Conservation (phyloP, 257 asterid species). For the Nicotiana noctiflora region DNA sequence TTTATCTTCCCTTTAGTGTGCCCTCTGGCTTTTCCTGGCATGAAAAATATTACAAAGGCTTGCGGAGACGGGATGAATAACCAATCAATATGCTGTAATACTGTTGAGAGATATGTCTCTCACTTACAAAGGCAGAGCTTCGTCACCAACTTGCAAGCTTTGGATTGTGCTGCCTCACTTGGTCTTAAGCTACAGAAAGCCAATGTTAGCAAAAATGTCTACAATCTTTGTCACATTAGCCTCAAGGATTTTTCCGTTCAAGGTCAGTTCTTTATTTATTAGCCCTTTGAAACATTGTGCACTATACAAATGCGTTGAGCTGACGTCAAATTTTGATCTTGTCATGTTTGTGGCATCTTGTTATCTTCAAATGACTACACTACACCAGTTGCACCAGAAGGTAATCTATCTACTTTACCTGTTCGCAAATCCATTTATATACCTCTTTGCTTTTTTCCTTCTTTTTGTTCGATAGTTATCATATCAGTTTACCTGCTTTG, state of each 20-base stretch:
- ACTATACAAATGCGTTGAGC: conserved; percentile 10
- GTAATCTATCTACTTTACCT: conserved; percentile 30
- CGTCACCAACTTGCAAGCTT: conserved; percentile 93
- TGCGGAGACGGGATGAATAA: conserved; percentile 47
- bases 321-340: conserved; percentile 28
- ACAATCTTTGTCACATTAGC: conserved; percentile 66
- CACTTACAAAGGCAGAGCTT: conserved; percentile 95
- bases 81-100: conserved; percentile 58
- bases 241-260: conserved; percentile 98
- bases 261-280: conserved; percentile 50
- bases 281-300: not conserved
- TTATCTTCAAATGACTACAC: conserved; percentile 19
- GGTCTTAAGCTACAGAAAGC: conserved; percentile 67
- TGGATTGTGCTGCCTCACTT: conserved; percentile 87
- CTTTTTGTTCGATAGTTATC: not conserved
- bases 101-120: conserved; percentile 63
- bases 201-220: conserved; percentile 63
- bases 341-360: conserved; percentile 31
- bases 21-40: conserved; percentile 78
- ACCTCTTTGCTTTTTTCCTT: not conserved
- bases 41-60: conserved; percentile 52
- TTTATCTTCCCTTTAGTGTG: conserved; percentile 47
- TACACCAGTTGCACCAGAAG: conserved; percentile 66
- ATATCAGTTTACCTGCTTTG: not conserved
- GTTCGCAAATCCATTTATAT: not conserved